Conservation (phyloP, 2,329 filamentous ascomycete species). For the Xylaria sp. region DNA sequence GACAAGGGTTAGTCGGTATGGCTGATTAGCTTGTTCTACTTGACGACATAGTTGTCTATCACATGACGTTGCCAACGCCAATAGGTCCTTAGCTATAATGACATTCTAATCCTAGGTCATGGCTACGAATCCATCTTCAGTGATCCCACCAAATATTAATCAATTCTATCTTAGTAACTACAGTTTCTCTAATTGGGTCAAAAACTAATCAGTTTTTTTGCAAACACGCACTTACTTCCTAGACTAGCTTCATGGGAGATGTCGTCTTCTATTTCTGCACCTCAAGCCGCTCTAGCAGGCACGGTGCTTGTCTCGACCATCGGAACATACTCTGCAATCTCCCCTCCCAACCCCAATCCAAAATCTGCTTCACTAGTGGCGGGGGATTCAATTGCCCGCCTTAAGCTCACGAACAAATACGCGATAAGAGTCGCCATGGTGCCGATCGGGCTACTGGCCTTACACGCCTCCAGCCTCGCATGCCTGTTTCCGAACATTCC, state of each 20-base stretch:
- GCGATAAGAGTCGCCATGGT: neutral
- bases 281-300: slow-evolving; percentile 3
- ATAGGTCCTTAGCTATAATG: no score
- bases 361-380: neutral
- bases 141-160: no score
- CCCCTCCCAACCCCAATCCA: slow-evolving; percentile 7
- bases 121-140: no score
- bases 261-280: neutral
- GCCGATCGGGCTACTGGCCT: neutral
- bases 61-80: no score
- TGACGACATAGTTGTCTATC: no score
- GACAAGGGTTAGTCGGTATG: no score
- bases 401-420: neutral
- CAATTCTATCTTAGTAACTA: neutral
- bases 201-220: neutral
- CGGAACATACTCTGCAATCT: neutral
- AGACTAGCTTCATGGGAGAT: neutral
- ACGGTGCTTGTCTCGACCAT: neutral
- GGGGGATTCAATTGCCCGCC: neutral
- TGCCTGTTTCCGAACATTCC: slow-evolving; percentile 25
- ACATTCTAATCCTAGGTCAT: no score
- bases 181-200: no score
- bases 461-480: slow-evolving; percentile 19
- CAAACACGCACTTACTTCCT: neutral
- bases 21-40: no score